Conservation (phyloP, 2,329 filamentous ascomycete species). For the Colletotrichum tropicale region DNA sequence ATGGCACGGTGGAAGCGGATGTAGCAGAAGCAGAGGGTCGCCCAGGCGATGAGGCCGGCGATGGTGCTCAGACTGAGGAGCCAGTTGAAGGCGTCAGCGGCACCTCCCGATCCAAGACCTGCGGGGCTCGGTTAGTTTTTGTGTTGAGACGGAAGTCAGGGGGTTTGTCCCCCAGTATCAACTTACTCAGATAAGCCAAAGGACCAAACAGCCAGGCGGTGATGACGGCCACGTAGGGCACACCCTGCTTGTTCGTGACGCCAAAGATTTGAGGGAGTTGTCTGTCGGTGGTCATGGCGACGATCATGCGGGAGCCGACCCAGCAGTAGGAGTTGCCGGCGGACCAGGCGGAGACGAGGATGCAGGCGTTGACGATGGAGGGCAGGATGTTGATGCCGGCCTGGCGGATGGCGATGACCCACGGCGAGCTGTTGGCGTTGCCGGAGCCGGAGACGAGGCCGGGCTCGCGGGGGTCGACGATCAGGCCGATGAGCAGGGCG, state of each 20-base stretch:
- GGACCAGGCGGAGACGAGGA: slow-evolving; percentile 50
- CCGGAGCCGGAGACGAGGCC: slow-evolving; percentile 42
- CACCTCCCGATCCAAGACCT: slow-evolving; percentile 49
- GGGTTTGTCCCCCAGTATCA: slow-evolving; percentile 30
- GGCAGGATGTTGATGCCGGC: slow-evolving; percentile 42
- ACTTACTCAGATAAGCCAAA: slow-evolving; percentile 46
- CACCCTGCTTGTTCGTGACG: slow-evolving; percentile 39
- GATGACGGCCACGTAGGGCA: slow-evolving; percentile 47
- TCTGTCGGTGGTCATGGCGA: slow-evolving; percentile 32
- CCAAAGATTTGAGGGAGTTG: slow-evolving; percentile 39
- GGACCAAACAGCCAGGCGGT: slow-evolving; percentile 40
- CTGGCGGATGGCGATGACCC: slow-evolving; percentile 47
- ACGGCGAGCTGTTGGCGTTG: slow-evolving; percentile 45
- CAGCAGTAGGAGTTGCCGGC: slow-evolving; percentile 48
- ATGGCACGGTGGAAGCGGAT: slow-evolving; percentile 46
- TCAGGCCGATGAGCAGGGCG: slow-evolving; percentile 48
- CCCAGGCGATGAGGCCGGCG: slow-evolving; percentile 47
- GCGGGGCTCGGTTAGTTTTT: slow-evolving; percentile 47
- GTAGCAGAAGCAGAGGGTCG: slow-evolving; percentile 46
- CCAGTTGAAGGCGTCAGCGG: slow-evolving; percentile 48
- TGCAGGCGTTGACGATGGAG: slow-evolving; percentile 53
- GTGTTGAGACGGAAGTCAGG: slow-evolving; percentile 53
- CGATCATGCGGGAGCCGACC: slow-evolving; percentile 44
- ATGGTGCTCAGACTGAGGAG: slow-evolving; percentile 50
- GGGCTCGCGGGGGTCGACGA: slow-evolving; percentile 40